These are phyloP conservation scores for Neopestalotiopsis clavispora DNA, from an alignment of 2,329 filamentous ascomycete genomes.

Conservation along the genomic window DNA sequence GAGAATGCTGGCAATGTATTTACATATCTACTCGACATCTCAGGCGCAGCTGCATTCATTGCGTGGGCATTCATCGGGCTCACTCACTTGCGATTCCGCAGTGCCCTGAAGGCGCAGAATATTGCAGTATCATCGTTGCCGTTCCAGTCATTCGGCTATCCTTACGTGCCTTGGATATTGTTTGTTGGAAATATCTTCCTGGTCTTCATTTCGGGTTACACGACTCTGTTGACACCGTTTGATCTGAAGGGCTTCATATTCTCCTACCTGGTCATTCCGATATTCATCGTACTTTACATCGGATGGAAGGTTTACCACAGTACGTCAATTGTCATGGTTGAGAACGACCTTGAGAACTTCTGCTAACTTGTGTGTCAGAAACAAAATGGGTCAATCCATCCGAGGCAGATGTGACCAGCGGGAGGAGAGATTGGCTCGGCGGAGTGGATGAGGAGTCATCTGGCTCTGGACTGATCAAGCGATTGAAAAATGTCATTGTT, in stretches of 20 bases:
- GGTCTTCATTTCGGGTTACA: constrained; percentile 34
- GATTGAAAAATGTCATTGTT: background rate
- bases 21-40: constrained; percentile 32
- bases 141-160: constrained; percentile 28
- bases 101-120: constrained; percentile 31
- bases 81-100: constrained; percentile 32
- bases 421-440: background rate
- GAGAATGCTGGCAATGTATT: constrained; percentile 35
- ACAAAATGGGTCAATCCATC: background rate
- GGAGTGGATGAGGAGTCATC: background rate
- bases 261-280: constrained; percentile 32
- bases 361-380: background rate
- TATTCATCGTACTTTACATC: constrained; percentile 31
- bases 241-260: constrained; percentile 31
- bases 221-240: constrained; percentile 31
- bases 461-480: background rate
- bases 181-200: constrained; percentile 31
- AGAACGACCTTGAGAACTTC: background rate
- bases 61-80: constrained; percentile 37
- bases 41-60: constrained; percentile 33
- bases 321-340: background rate
- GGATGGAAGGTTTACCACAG: constrained; percentile 27
- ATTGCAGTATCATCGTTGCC: constrained; percentile 27
- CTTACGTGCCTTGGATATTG: constrained; percentile 32
- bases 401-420: background rate